Base-by-base conservation (phyloP, 2,329 filamentous ascomycete species). In the Trichoderma breve region DNA sequence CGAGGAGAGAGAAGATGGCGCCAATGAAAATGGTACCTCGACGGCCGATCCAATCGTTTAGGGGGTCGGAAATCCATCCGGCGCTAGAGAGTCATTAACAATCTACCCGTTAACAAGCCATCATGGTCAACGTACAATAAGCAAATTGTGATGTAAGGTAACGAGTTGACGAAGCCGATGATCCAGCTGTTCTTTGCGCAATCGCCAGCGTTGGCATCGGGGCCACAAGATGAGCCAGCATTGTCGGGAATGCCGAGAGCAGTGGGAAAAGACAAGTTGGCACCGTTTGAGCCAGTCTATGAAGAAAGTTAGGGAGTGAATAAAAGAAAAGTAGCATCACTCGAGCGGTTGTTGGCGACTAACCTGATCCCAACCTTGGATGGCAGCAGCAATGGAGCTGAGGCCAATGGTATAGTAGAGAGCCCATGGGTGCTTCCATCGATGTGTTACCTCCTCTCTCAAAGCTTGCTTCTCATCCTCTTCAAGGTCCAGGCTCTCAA, bases 1-100 rank as follows among this genome's bases (percentile, higher is more conserved):
- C 82, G 12, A 91, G 76, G 2, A 91, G 80, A 75, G 88, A 91
- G 78, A 92, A 90, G 75, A 90, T 81, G 14, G 87, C 88, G 7
- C 86, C 86, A 60, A 90, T 78, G 77, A 91, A 92, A 73, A 92
- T 92, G 60, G 88, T 87, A 12, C 89, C 88, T 66, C 89, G 87
- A 51, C 90, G 88, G 47, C 89, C 90, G 32, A 89, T 75, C 12
- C 81, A 81, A 53, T 87, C 81, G 76, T 92, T 92, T 14, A 89
- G 75, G 1, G 89, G 89, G 69, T 91, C 89, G 0, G 89, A 89
- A 6, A 90, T 80, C 89, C 89, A 91, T 71, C 86, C 85, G 26
- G 87, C 87, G 75, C 84, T 85, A 60, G 9, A 14, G 21, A 24
- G n/a, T n/a, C 24, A 71, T 18, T 70, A 74, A 74, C 15, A 74